Conservation (phyloP, 371 early-diverging fungal genomes). For the Mucor irregularis region DNA sequence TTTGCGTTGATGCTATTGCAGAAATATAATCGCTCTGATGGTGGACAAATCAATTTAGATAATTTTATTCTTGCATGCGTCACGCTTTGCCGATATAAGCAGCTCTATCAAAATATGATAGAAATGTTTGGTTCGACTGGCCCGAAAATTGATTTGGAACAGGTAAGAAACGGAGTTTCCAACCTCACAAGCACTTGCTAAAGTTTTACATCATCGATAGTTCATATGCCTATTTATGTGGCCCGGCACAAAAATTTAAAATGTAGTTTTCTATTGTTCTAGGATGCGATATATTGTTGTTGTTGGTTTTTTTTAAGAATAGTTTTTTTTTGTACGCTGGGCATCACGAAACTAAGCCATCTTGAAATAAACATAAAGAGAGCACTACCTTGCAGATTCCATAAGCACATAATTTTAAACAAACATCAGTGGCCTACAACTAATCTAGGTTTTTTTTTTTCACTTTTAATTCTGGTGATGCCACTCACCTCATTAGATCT, state of each 20-base stretch:
- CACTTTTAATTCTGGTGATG: too few species aligned
- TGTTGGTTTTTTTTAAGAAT: too few species aligned
- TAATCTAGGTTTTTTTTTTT: too few species aligned
- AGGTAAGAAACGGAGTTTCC: not conserved
- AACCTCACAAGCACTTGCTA: not conserved
- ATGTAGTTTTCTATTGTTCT: too few species aligned
- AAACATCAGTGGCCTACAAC: too few species aligned
- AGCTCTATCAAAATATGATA: conserved; percentile 5
- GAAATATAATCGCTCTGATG: conserved; percentile 4
- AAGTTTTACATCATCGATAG: not conserved
- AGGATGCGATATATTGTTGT: too few species aligned
- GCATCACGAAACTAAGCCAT: too few species aligned
- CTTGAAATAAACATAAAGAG: too few species aligned
- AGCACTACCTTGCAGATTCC: too few species aligned
- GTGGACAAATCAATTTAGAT: conserved; percentile 7
- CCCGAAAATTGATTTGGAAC: not conserved
- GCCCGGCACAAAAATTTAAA: not conserved
- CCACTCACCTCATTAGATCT: too few species aligned
- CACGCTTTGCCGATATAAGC: conserved; percentile 8
- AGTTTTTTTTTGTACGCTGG: too few species aligned
- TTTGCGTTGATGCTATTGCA: conserved; percentile 1
- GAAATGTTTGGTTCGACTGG: conserved; percentile 3
- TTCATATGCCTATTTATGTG: not conserved
- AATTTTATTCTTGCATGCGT: conserved; percentile 19
- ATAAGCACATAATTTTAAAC: too few species aligned